phyloP scores from a whole-genome alignment of 345 rosid species.

The Pistacia vera region DNA sequence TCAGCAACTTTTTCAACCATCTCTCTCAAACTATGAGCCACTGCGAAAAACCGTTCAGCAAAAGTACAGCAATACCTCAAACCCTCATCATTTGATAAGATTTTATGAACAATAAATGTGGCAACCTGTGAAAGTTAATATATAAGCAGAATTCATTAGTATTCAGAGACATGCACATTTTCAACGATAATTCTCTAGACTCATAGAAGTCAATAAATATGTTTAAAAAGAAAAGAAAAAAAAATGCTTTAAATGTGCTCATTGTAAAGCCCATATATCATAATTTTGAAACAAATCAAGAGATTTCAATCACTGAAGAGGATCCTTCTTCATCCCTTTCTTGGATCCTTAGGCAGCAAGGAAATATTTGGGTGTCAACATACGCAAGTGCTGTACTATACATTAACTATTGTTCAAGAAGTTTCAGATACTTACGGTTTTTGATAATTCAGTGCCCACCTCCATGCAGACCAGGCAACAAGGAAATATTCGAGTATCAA shows the following conservation, averaged over 20 bases:
- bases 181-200: not conserved
- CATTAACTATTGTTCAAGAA: not conserved
- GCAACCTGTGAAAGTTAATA: slow-evolving; percentile 42
- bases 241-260: not conserved
- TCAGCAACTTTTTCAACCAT: slow-evolving; percentile 28
- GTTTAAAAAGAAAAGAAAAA: not conserved
- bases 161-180: not conserved
- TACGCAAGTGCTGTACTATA: not conserved
- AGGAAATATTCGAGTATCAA: slow-evolving; percentile 45
- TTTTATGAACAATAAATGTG: slow-evolving; percentile 40
- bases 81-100: slow-evolving; percentile 39
- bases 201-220: no score
- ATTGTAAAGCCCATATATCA: not conserved
- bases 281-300: not conserved
- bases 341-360: not conserved
- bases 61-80: slow-evolving; percentile 42
- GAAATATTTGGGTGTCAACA: not conserved
- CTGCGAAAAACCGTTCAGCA: slow-evolving; percentile 33
- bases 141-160: not conserved
- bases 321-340: no score
- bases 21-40: slow-evolving; percentile 28
- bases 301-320: not conserved
- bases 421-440: slow-evolving; percentile 46
- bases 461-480: slow-evolving; percentile 51
- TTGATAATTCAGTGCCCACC: slow-evolving; percentile 43